Evolutionary conservation across 2,329 filamentous ascomycete genomes (phyloP), one percentile per base, ranked within the genome.

Genomic region (Colletotrichum horii): DNA sequence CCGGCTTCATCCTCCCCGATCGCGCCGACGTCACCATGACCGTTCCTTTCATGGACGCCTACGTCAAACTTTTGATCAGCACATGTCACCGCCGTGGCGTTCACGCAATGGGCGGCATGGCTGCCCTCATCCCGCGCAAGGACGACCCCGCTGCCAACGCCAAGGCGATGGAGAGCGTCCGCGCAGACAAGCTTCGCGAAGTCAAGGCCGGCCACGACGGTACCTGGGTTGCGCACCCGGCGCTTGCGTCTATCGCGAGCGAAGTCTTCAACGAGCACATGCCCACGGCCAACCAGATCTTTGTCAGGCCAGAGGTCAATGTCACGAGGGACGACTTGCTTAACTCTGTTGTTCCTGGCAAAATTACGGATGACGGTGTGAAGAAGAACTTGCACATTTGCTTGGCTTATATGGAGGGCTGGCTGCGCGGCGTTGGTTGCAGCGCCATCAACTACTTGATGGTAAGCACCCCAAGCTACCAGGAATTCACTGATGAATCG

Each of bases 31-130:
- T 98, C 64, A 97, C 95, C 79, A 98, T 98, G 95, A 97, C 95
- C 11, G 93, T 95, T 2, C 95, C 95, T 8, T 98, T 98, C 87
- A 98, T 98, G 95, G 89, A 97, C 80, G 91, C 95, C 43, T 98
- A 98, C 81, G 95, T 84, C 80, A 95, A 95, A 85, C 91, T 98
- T 32, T 90, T 98, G 75, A 97, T 98, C 86, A 95, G 97, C 89
- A 98, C 95, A 71, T 98, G 95, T 89, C 95, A 98, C 85, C 92
- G 91, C 81, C 93, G 95, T 79, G 94, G 95, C 71, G 95, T 97
- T 8, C 95, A 98, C 85, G 95, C 95, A 74, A 97, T 98, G 95
- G 91, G 95, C 79, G 95, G 95, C 78, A 98, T 98, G 95, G 95
- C 95, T 4, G 95, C 95, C 36, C 95, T 97, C 85, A 98, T 98